Base-by-base conservation (phyloP, 2,329 filamentous ascomycete genomes). In the Elsinoe arachidis region DNA sequence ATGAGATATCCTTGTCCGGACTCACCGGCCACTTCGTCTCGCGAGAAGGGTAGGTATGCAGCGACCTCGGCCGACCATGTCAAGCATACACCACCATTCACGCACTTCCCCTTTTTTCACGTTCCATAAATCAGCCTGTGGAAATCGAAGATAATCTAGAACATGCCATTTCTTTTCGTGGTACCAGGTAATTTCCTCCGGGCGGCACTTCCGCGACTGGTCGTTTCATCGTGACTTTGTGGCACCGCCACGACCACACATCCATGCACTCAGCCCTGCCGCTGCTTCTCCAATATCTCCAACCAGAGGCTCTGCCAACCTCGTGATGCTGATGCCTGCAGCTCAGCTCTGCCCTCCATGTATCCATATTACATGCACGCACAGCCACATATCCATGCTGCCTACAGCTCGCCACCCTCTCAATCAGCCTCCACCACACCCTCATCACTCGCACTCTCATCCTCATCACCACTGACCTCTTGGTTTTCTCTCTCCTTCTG, bases 401-500 rank as follows among this genome's bases (percentile, higher is more conserved):
- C n/a, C 34, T 23, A 15, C 11, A 9, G 15, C 6, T 35, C 19
- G 17, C n/a, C 26, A n/a, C 37, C 11, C 37, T 11, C 23, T 55
- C 58, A 58, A 55, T 64, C 59, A 44, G 75, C 74, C 66, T 77
- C 80, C 35, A 83, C 82, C 62, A 84, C 81, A 70, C 89, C 90
- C 71, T 96, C 93, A 69, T 97, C 93, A 70, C 90, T 96, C 75
- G 95, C 92, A 70, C 89, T 95, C 73, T 90, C 81, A 72, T 91
- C 93, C 80, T 99, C 93, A 72, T 99, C 95, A 68, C 93, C 93
- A 73, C 90, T 96, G 69, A 99, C 90, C 73, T 99, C 90, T 71
- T 90, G 88, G 75, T 99, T 99, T 82, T 97, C 92, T 64, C 90
- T 86, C 79, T 96, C 93, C 64, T 88, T 86, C 85, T 97, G 96